These are phyloP conservation scores for Piloderma croceum DNA, from an alignment of 768 basidiomycete species.

Conservation along the genomic window DNA sequence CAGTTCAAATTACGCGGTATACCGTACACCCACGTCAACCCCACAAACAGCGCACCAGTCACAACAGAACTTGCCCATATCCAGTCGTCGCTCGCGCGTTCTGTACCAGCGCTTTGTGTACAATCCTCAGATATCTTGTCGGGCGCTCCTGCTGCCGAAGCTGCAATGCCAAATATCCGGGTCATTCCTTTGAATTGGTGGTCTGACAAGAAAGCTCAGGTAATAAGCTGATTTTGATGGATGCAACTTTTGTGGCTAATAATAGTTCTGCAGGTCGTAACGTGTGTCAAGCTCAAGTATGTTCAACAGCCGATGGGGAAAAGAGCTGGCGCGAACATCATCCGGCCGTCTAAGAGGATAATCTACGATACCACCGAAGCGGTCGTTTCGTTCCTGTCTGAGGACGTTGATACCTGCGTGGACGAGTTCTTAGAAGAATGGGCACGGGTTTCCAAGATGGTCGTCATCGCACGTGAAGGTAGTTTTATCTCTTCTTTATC, in stretches of 20 bases:
- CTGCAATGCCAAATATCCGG: conserved; percentile 88
- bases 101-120: conserved; percentile 80
- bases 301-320: conserved; percentile 83
- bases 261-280: conserved; percentile 55
- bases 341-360: conserved; percentile 81
- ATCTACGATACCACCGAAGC: conserved; percentile 87
- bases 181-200: conserved; percentile 91
- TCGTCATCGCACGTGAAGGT: conserved; percentile 89
- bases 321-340: conserved; percentile 51
- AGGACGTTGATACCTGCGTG: conserved; percentile 83
- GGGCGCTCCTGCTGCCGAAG: conserved; percentile 82
- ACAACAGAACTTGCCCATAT: conserved; percentile 47
- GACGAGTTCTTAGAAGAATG: conserved; percentile 90
- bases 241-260: too few relatives aligned
- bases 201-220: conserved; percentile 70
- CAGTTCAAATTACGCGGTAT: conserved; percentile 82
- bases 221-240: conserved; percentile 6
- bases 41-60: conserved; percentile 36
- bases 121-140: conserved; percentile 76
- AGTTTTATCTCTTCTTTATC: conserved; percentile 11
- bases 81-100: conserved; percentile 69
- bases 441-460: conserved; percentile 90
- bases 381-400: conserved; percentile 83
- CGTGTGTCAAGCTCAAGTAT: conserved; percentile 86
- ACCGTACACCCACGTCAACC: conserved; percentile 69